These are phyloP conservation scores for Leccinum incarnatum DNA, from an alignment of 768 basidiomycete genomes.

Conservation along the genomic window DNA sequence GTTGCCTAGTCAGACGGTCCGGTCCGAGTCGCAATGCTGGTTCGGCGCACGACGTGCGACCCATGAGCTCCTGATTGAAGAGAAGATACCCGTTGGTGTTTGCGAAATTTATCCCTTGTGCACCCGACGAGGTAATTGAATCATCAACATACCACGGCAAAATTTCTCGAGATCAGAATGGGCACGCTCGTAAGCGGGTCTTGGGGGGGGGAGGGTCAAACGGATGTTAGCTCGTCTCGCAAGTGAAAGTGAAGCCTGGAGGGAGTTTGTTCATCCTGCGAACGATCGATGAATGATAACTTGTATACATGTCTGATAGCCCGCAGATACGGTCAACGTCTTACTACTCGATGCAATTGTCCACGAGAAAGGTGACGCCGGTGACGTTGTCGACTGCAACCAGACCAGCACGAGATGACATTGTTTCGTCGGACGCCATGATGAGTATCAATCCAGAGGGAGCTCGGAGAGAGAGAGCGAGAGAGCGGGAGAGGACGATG, in stretches of 20 bases:
- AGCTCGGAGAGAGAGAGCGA: too few species aligned
- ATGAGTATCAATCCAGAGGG: not conserved
- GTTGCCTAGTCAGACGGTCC: constrained; percentile 47
- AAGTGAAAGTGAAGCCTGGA: constrained; percentile 60
- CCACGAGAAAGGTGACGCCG: constrained; percentile 64
- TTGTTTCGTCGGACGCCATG: not conserved
- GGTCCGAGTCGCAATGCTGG: not conserved
- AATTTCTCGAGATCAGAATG: constrained; percentile 71
- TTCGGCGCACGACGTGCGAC: constrained; percentile 43
- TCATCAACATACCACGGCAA: constrained; percentile 50
- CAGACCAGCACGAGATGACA: constrained; percentile 19
- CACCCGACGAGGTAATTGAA: too few species aligned
- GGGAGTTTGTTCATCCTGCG: constrained; percentile 77
- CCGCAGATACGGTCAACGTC: not conserved
- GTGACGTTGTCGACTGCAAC: constrained; percentile 37
- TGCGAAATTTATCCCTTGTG: not conserved
- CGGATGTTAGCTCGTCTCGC: constrained; percentile 63
- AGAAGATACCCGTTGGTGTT: too few species aligned
- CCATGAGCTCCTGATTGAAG: constrained; percentile 67
- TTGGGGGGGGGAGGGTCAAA: constrained; percentile 36
- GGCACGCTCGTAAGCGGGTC: constrained; percentile 54
- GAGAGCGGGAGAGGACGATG: constrained; percentile 51
- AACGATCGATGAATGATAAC: not conserved
- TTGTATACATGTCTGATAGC: not conserved
- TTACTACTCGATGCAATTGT: constrained; percentile 82